Percentiles rank a stretch among this genome's conserved stretches.
phyloP scores from a whole-genome alignment of 257 asterid species.

The Jacaranda copaia region DNA sequence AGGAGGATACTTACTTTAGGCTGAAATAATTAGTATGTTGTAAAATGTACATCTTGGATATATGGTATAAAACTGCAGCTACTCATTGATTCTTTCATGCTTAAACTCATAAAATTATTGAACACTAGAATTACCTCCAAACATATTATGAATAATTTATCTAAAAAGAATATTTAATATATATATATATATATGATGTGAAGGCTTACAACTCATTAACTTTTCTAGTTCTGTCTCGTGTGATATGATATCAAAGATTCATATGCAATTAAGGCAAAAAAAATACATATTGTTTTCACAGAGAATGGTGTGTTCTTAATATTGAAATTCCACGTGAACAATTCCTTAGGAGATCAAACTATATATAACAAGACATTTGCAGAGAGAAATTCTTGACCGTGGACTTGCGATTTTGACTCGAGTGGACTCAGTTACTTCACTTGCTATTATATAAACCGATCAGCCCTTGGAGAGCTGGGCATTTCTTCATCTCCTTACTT shows the following conservation, averaged over 20 bases:
- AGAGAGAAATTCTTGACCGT: conserved; percentile 21
- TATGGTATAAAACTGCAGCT: no score
- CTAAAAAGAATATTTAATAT: no score
- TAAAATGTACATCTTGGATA: no score
- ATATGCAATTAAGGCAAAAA: neutral
- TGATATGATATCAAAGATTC: no score
- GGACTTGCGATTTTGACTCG: conserved; percentile 28
- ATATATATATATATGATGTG: no score
- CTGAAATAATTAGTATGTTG: neutral
- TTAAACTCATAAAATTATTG: no score
- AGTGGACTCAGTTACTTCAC: conserved; percentile 35
- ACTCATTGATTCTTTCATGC: no score
- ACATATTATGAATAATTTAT: no score
- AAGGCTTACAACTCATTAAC: no score
- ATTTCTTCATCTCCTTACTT: neutral
- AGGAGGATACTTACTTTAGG: conserved; percentile 14
- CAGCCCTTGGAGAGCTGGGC: neutral
- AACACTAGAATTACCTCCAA: no score
- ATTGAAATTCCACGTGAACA: neutral
- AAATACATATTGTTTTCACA: conserved; percentile 2
- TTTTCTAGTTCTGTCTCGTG: no score
- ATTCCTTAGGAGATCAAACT: neutral
- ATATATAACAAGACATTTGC: conserved; percentile 2
- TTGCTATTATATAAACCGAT: conserved; percentile 25
- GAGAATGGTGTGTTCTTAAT: conserved; percentile 14